Conservation (phyloP, 1,284 basidiomycete species). For the Apiotrichum sp. region DNA sequence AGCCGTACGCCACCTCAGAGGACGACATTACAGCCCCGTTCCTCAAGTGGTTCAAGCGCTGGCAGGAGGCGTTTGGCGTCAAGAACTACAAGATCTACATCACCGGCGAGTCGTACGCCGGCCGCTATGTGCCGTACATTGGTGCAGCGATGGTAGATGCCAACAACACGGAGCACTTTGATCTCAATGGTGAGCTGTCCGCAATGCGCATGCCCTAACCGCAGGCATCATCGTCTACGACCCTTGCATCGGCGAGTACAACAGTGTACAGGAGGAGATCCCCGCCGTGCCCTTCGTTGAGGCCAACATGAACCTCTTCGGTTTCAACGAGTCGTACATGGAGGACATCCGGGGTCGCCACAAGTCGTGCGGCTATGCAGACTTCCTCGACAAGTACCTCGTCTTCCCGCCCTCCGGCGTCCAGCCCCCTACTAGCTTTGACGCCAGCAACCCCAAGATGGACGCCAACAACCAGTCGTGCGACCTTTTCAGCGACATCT, state of each 20-base stretch:
- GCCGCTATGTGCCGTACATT: constrained; percentile 47
- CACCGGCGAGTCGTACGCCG: constrained; percentile 42
- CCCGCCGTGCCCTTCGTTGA: constrained; percentile 49
- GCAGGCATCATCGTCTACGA: constrained; percentile 29
- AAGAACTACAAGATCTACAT: constrained; percentile 28
- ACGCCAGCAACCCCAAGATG: constrained; percentile 33
- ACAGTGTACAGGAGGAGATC: constrained; percentile 60
- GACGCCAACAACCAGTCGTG: constrained; percentile 48
- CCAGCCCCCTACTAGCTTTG: constrained; percentile 12
- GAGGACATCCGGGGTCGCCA: constrained; percentile 55
- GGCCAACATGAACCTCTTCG: constrained; percentile 17
- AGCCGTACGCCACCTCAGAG: constrained; percentile 54
- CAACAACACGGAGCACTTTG: constrained; percentile 18
- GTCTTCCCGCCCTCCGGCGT: constrained; percentile 60
- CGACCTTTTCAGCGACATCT: constrained; percentile 61
- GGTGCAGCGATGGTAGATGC: constrained; percentile 29
- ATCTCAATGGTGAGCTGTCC: constrained; percentile 6
- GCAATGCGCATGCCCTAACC: not conserved
- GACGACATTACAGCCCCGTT: constrained; percentile 42
- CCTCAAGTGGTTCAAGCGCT: constrained; percentile 22
- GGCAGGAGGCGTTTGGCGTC: constrained; percentile 19
- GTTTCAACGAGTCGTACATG: constrained; percentile 54
- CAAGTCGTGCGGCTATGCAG: constrained; percentile 57
- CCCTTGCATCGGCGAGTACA: constrained; percentile 26
- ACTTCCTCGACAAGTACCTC: constrained; percentile 56